Evolutionary conservation across 176 grass and related monocot species (phyloP).

Genomic region (Juncus inflexus): DNA sequence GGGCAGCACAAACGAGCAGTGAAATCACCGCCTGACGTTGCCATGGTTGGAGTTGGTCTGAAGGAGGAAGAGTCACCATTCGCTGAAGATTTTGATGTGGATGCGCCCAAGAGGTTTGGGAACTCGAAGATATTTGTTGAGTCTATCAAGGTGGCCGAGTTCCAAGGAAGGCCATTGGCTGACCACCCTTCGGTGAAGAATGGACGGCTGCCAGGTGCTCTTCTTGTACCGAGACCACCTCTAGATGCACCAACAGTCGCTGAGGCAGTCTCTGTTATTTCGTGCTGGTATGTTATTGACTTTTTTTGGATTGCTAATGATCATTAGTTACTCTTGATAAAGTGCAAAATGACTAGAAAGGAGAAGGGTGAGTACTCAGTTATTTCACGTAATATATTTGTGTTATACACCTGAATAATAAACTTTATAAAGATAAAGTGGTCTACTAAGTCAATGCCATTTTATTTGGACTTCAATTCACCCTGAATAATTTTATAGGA

Average conservation of each 20-base stretch:
- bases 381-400: too few species aligned
- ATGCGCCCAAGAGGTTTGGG: slow-evolving; percentile 36
- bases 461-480: too few species aligned
- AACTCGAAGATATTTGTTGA: slow-evolving; percentile 31
- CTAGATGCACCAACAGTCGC: slow-evolving; percentile 35
- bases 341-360: too few species aligned
- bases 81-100: slow-evolving; percentile 7
- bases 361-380: too few species aligned
- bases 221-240: slow-evolving; percentile 25
- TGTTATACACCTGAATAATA: too few species aligned
- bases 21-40: slow-evolving; percentile 7
- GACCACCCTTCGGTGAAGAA: slow-evolving; percentile 42
- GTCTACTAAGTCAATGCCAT: too few species aligned
- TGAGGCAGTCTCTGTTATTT: slow-evolving; percentile 35
- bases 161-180: slow-evolving; percentile 32
- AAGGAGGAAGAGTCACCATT: slow-evolving; percentile 5
- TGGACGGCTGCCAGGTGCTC: slow-evolving; percentile 34
- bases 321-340: too few species aligned
- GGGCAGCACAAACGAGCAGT: slow-evolving; percentile 26
- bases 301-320: background rate
- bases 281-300: slow-evolving; percentile 27
- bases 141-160: slow-evolving; percentile 33
- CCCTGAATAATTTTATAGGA: too few species aligned
- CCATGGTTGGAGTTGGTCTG: slow-evolving; percentile 10
- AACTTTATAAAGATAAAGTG: too few species aligned